A percentile compares a stretch with the other conserved stretches of the same genome.
Conservation (phyloP, 495 filamentous ascomycete species). For the Halenospora varia region DNA sequence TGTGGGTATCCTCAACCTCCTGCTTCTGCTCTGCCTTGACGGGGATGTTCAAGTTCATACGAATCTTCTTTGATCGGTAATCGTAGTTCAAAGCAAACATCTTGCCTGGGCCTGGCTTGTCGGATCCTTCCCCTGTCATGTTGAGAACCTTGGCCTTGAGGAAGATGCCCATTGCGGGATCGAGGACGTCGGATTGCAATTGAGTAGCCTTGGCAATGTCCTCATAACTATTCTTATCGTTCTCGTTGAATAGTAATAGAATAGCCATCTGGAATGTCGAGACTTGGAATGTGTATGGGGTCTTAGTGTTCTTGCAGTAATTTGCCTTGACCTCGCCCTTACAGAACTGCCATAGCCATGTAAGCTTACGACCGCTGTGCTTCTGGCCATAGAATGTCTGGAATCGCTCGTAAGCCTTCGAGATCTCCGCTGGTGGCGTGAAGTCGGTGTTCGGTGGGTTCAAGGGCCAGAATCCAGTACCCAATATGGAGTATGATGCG, state of each 20-base stretch:
- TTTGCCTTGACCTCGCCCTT: slow-evolving; percentile 95
- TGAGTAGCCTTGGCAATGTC: slow-evolving; percentile 80
- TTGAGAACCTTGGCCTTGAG: slow-evolving; percentile 86
- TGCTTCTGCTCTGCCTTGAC: slow-evolving; percentile 94
- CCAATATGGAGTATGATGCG: slow-evolving; percentile 80
- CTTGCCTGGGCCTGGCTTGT: slow-evolving; percentile 71
- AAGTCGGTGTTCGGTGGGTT: slow-evolving; percentile 80
- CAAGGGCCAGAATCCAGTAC: slow-evolving; percentile 97
- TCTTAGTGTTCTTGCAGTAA: slow-evolving; percentile 82
- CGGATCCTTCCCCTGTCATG: slow-evolving; percentile 61
- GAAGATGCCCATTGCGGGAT: slow-evolving; percentile 77
- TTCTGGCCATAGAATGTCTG: slow-evolving; percentile 90
- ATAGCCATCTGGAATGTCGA: slow-evolving; percentile 98
- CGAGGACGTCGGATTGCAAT: slow-evolving; percentile 73
- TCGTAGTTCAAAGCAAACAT: slow-evolving; percentile 81
- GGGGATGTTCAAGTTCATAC: slow-evolving; percentile 90
- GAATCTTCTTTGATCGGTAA: slow-evolving; percentile 97
- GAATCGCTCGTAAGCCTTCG: slow-evolving; percentile 84
- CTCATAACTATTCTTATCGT: slow-evolving; percentile 77
- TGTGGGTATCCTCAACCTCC: slow-evolving; percentile 94
- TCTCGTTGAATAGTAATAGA: slow-evolving; percentile 92
- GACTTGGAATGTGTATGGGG: slow-evolving; percentile 95
- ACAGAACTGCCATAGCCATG: slow-evolving; percentile 97
- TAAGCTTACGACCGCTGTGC: slow-evolving; percentile 92
- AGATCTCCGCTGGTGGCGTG: slow-evolving; percentile 77